Conservation (phyloP, 2,329 filamentous ascomycete genomes). For the Cercospora sp. region DNA sequence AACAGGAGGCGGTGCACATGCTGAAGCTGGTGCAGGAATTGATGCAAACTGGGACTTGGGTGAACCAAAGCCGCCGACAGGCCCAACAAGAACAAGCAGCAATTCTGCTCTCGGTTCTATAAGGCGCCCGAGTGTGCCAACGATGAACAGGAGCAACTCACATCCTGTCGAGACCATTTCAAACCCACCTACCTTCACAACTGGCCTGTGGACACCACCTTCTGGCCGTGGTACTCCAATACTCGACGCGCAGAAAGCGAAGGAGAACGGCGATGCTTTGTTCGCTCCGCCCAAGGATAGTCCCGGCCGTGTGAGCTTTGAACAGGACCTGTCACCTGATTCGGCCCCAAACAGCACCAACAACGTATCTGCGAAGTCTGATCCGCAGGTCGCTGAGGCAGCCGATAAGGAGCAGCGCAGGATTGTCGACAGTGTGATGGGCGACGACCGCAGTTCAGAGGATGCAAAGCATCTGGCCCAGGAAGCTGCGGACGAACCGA, state of each 20-base stretch:
- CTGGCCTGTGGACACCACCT: constrained; percentile 44
- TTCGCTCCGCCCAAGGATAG: constrained; percentile 21
- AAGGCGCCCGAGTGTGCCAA: constrained; percentile 22
- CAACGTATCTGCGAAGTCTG: not conserved
- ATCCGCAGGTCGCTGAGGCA: not conserved
- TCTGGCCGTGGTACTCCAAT: constrained; percentile 27
- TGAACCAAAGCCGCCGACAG: constrained; percentile 29
- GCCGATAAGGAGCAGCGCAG: constrained; percentile 9
- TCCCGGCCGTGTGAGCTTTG: constrained; percentile 13
- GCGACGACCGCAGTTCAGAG: constrained; percentile 6
- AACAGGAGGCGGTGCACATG: constrained; percentile 20
- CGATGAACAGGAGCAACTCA: constrained; percentile 30
- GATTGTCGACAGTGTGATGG: constrained; percentile 23
- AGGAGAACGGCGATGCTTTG: constrained; percentile 25
- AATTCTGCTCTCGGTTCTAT: constrained; percentile 29
- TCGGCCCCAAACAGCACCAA: constrained; percentile 23
- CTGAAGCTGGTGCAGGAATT: constrained; percentile 20
- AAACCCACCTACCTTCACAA: constrained; percentile 27
- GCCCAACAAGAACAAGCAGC: constrained; percentile 21
- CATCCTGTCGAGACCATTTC: constrained; percentile 38
- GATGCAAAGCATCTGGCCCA: constrained; percentile 16
- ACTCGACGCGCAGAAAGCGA: constrained; percentile 23
- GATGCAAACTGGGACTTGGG: constrained; percentile 24
- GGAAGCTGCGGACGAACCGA: constrained; percentile 23
- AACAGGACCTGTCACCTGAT: constrained; percentile 38